A percentile compares a stretch with the other conserved stretches of the same genome.
Conservation (phyloP, 2,329 filamentous ascomycete genomes). For the Davidsoniella virescens region DNA sequence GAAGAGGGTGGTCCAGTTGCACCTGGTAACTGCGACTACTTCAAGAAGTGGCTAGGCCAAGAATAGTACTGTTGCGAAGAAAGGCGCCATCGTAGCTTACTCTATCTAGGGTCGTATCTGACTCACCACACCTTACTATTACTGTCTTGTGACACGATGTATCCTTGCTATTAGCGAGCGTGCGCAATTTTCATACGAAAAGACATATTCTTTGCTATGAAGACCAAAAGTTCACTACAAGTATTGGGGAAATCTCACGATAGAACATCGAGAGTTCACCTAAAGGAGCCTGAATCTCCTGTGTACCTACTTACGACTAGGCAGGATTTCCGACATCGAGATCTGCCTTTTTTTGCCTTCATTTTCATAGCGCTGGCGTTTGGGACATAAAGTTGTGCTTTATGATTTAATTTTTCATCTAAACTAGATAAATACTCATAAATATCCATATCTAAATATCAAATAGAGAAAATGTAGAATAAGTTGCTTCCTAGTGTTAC, state of each 20-base stretch:
- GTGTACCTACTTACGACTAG: not conserved
- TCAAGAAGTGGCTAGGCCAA: slow-evolving; percentile 60
- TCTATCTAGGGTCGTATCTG: no score
- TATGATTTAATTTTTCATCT: not conserved
- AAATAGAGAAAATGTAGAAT: not conserved
- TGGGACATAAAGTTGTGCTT: not conserved
- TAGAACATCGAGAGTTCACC: not conserved
- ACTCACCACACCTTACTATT: no score
- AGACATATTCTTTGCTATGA: no score
- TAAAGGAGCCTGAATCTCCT: not conserved
- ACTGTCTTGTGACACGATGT: no score
- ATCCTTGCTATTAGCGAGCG: no score
- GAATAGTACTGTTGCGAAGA: slow-evolving; percentile 18
- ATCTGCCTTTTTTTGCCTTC: not conserved
- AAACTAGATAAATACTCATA: not conserved
- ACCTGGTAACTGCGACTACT: slow-evolving; percentile 82
- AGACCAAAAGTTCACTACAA: no score
- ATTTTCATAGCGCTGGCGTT: slow-evolving; percentile 13
- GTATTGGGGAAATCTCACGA: no score
- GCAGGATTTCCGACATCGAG: no score
- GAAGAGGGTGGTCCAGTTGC: slow-evolving; percentile 82
- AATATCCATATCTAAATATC: slow-evolving; percentile 1
- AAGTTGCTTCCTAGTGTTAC: no score
- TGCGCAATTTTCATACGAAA: no score
- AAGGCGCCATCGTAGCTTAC: no score